A percentile compares a stretch with the other conserved stretches of the same genome.
phyloP scores from a whole-genome alignment of 352 stramenopile genomes.

The Globisporangium canariense region DNA sequence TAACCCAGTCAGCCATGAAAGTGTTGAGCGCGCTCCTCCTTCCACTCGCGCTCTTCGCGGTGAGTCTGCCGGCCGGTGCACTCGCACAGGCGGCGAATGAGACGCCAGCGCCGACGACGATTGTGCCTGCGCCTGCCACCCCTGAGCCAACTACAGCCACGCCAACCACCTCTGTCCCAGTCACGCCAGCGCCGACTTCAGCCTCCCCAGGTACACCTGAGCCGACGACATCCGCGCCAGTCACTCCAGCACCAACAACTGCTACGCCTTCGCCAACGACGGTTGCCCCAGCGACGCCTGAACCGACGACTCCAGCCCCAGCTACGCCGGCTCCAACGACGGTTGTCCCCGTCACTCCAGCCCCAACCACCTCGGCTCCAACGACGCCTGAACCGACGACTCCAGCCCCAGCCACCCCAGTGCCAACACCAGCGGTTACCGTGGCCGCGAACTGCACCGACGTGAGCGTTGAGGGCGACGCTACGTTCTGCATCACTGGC shows the following conservation, averaged over 20 bases:
- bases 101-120: neutral
- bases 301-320: neutral
- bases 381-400: neutral
- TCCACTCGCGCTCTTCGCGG: neutral
- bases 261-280: too few species aligned
- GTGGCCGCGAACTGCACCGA: constrained; percentile 24
- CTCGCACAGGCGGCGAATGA: neutral
- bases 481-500: neutral
- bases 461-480: neutral
- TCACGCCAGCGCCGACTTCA: neutral
- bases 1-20: neutral
- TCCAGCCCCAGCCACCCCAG: neutral
- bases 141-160: neutral
- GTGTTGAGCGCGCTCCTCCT: neutral
- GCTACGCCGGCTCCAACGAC: neutral
- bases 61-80: neutral
- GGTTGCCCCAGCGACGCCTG: too few species aligned
- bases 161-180: neutral
- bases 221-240: neutral
- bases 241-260: neutral
- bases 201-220: neutral
- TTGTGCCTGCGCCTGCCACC: neutral
- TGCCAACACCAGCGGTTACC: neutral
- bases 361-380: neutral
- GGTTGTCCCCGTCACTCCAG: neutral